phyloP scores from a whole-genome alignment of 768 basidiomycete genomes.

The Lenzites betulinus region DNA sequence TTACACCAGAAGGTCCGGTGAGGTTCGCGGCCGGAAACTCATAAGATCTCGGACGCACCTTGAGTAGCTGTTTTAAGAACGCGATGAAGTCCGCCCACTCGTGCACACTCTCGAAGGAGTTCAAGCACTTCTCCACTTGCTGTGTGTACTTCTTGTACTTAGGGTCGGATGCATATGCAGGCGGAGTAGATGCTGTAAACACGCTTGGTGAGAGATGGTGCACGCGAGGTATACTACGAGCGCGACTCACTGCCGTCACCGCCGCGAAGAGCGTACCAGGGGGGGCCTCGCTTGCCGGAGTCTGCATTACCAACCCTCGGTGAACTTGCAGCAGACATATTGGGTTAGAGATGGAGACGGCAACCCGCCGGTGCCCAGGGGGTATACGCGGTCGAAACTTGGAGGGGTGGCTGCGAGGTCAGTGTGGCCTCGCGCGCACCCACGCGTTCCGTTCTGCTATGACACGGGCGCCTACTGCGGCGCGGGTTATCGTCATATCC shows the following conservation, averaged over 20 bases:
- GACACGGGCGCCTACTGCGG: neutral
- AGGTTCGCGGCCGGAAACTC: too few relatives aligned
- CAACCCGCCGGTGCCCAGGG: neutral
- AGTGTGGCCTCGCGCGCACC: neutral
- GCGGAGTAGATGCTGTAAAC: conserved; percentile 49
- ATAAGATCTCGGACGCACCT: conserved; percentile 48
- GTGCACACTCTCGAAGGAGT: conserved; percentile 92
- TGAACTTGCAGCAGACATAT: conserved; percentile 21
- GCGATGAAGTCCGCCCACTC: conserved; percentile 99
- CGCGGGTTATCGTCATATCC: neutral
- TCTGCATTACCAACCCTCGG: conserved; percentile 12
- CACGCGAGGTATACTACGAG: neutral
- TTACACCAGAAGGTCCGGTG: too few relatives aligned
- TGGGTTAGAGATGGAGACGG: neutral
- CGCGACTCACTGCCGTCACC: conserved; percentile 21
- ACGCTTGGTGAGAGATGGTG: neutral
- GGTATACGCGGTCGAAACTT: neutral
- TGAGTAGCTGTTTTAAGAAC: conserved; percentile 91
- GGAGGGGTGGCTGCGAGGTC: neutral
- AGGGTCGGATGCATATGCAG: conserved; percentile 73
- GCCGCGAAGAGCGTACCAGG: conserved; percentile 20
- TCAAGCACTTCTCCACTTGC: conserved; percentile 90
- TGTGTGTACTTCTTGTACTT: conserved; percentile 93
- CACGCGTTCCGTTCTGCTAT: neutral
- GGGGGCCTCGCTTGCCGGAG: conserved; percentile 9